These are phyloP conservation scores for Mercurialis annua DNA, from an alignment of 345 rosid genomes.

Conservation along the genomic window DNA sequence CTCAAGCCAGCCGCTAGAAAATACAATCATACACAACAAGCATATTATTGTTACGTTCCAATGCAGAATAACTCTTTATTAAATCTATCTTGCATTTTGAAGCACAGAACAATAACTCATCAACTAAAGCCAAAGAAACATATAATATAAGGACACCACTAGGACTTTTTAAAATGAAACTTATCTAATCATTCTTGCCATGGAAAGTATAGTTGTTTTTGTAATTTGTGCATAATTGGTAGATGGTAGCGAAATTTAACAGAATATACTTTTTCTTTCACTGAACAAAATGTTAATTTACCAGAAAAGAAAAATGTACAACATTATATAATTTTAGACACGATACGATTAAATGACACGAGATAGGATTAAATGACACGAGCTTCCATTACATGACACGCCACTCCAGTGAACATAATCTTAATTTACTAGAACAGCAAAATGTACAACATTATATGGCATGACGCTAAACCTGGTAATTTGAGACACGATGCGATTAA, in stretches of 20 bases:
- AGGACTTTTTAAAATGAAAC: neutral
- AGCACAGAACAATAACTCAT: neutral
- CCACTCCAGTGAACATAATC: neutral
- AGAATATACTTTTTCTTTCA: neutral
- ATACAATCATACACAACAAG: conserved; percentile 1
- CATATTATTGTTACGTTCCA: neutral
- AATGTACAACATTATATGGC: too few species aligned
- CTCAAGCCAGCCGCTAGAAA: conserved; percentile 77
- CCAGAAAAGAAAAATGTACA: too few species aligned
- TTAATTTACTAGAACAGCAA: too few species aligned
- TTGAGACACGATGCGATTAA: too few species aligned
- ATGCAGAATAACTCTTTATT: neutral
- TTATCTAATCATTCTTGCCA: neutral
- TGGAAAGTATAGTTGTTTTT: neutral
- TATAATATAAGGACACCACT: neutral
- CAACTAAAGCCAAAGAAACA: neutral
- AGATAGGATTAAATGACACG: too few species aligned
- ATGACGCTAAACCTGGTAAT: too few species aligned
- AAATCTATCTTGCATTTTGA: neutral
- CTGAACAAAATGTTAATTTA: neutral
- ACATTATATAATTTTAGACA: too few species aligned
- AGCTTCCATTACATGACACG: neutral
- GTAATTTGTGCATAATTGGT: neutral
- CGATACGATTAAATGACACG: too few species aligned
- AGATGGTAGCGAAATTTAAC: neutral